Evolutionary conservation across 805 yeast species (phyloP), one percentile per base, ranked within the genome.

Genomic region (Metschnikowia lachancei): DNA sequence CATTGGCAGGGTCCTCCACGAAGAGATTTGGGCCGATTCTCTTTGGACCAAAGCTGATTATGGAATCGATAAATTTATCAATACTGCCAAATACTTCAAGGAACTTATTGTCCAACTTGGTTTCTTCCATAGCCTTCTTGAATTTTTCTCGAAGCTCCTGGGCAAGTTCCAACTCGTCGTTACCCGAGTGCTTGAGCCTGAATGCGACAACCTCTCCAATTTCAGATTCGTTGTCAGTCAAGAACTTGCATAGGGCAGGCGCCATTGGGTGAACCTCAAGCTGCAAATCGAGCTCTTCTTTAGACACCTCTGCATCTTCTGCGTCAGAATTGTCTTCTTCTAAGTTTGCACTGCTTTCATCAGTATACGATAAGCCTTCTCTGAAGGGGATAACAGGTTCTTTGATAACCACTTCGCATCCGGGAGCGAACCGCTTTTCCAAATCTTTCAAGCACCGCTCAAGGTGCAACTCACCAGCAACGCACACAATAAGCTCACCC

Each of bases 391-490:
- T 95, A 18, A 87, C 92, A 0, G 99, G 98, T 58, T 88, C 87
- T 22, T 96, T 92, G 28, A 83, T 80, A 3, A 85, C 80, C 10
- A 94, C 82, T 41, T 89, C 97, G 55, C 90, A 80, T 11, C 91
- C 90, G 43, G 66, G 68, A 0, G 98, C 97, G 75, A 90, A 94
- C 55, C 98, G 74, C 58, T 88, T 96, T 45, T 78, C 81, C 59
- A 94, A 69, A 67, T 94, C 99, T 59, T 89, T 90, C 54, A 94
- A 65, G 65, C 99, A 94, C 60, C 99, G 78, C 60, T 94, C 99
- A 35, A 94, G 72, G 70, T 94, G 99, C 52, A 94, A 73, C 65
- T 94, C 99, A 41, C 99, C 99, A 9, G 99, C 97, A 9, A 96
- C 91, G 37, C 95, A 88, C 56, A 94, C 72, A 53, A 94, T 90